Base-by-base conservation (phyloP, 441 rosid genomes). In the Daphne laureola region DNA sequence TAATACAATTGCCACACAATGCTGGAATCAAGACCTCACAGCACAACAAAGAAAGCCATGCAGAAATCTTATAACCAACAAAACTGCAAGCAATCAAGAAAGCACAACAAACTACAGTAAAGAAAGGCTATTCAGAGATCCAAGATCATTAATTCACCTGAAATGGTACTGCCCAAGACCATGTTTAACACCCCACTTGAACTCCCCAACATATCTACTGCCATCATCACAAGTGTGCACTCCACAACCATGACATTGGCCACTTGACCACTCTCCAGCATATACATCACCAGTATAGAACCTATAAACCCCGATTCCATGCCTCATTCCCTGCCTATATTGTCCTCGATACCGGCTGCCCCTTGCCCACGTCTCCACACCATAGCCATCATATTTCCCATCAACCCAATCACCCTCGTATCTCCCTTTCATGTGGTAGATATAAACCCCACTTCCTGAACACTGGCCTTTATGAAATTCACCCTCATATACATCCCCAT, bases 321-420 rank as follows among this genome's bases (percentile, higher is more conserved):
- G 79, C 66, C 88, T 79, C 66, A 82, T 43, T 14, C 88, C 88
- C 51, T 66, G 76, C 73, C 79, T 73, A 57, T 77, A 82, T 49
- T 79, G 83, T 46, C 88, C 88, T 7, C 85, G 67, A 55, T 79
- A 82, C 52, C 82, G 71, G 65, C 88, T 82, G 43, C 88, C 88
- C 68, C 69, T 79, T 4, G 79, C 81, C 88, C 88, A 82, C 0
- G 88, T 79, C 68, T 82, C 88, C 4, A 82, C 82, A 12, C 88
- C 88, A 60, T 68, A 73, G 1, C 87, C 87, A 65, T 81, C 84
- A 57, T 82, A 78, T 65, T 82, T 79, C 40, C 75, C 84, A 69
- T 79, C 79, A 54, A 82, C 54, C 88, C 88, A 82, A 53, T 82
- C 88, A 5, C 88, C 88, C 57, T 82, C 88, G 26, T 73, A 82